A percentile compares a stretch with the other conserved stretches of the same genome.
phyloP scores from a whole-genome alignment of 2,329 filamentous ascomycete genomes.

The Aspergillus pseudonomiae region DNA sequence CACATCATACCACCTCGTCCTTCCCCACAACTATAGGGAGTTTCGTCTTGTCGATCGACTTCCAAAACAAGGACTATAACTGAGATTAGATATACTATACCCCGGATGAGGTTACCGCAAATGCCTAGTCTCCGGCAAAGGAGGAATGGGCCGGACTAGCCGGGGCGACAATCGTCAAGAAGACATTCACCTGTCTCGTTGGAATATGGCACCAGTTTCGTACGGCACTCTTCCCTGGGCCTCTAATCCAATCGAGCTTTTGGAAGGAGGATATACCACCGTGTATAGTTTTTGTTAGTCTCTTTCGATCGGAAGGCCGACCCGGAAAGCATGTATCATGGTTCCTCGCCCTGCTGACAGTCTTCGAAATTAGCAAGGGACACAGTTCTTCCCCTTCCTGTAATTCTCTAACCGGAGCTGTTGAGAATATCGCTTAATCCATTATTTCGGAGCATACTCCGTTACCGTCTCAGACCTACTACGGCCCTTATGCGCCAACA shows the following conservation, averaged over 20 bases:
- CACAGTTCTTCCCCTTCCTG: too few species aligned
- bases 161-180: not conserved
- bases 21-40: conserved; percentile 2
- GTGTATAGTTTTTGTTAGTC: not conserved
- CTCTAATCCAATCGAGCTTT: not conserved
- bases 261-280: not conserved
- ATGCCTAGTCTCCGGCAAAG: not conserved
- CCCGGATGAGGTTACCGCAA: not conserved
- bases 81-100: not conserved
- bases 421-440: not conserved
- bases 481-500: not conserved
- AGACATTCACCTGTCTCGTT: not conserved
- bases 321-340: not conserved
- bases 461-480: conserved; percentile 9
- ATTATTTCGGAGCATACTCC: conserved; percentile 21
- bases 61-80: not conserved
- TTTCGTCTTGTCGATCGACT: not conserved
- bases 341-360: not conserved
- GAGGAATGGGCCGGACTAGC: not conserved
- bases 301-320: not conserved
- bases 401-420: not conserved
- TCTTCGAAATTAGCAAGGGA: not conserved
- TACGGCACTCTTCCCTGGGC: not conserved
- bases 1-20: conserved; percentile 20
- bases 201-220: not conserved